These are phyloP conservation scores for Brassica carinata DNA, from an alignment of 345 rosid genomes.

Conservation along the genomic window DNA sequence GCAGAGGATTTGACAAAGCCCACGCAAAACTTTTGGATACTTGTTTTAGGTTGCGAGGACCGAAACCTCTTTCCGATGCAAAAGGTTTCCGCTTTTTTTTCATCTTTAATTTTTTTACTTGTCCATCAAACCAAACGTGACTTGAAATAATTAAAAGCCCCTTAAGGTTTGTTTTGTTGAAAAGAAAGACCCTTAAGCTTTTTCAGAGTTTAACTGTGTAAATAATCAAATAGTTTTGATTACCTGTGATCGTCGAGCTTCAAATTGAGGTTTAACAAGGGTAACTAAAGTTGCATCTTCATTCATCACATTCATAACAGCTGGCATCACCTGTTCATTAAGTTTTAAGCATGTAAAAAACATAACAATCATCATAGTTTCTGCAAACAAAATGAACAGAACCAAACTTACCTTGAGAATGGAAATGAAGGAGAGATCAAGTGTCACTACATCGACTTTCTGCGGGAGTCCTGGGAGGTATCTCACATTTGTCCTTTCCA, in stretches of 20 bases:
- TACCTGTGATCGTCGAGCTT: conserved; percentile 93
- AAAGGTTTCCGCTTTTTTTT: too few relatives aligned
- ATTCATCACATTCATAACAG: conserved; percentile 81
- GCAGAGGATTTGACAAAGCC: too few relatives aligned
- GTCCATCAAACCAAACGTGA: too few relatives aligned
- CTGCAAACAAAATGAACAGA: not conserved
- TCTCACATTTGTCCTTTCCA: conserved; percentile 88
- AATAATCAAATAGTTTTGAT: not conserved
- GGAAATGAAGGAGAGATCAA: conserved; percentile 96
- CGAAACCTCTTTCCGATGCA: too few relatives aligned
- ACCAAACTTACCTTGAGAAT: conserved; percentile 65
- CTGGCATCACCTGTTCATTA: conserved; percentile 80
- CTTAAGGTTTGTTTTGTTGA: too few relatives aligned
- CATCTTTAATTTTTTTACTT: too few relatives aligned
- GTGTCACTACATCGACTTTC: conserved; percentile 86
- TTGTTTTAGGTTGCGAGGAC: too few relatives aligned
- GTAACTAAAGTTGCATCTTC: conserved; percentile 75
- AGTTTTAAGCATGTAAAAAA: not conserved
- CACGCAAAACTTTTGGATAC: too few relatives aligned
- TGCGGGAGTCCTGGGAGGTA: conserved; percentile 83
- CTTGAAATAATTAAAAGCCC: too few relatives aligned
- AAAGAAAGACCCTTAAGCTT: too few relatives aligned
- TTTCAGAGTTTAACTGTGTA: not conserved
- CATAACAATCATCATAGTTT: not conserved
- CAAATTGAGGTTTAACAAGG: conserved; percentile 90